A percentile compares a stretch with the other conserved stretches of the same genome.
Conservation (phyloP, 345 rosid genomes). For the Physaria fendleri region DNA sequence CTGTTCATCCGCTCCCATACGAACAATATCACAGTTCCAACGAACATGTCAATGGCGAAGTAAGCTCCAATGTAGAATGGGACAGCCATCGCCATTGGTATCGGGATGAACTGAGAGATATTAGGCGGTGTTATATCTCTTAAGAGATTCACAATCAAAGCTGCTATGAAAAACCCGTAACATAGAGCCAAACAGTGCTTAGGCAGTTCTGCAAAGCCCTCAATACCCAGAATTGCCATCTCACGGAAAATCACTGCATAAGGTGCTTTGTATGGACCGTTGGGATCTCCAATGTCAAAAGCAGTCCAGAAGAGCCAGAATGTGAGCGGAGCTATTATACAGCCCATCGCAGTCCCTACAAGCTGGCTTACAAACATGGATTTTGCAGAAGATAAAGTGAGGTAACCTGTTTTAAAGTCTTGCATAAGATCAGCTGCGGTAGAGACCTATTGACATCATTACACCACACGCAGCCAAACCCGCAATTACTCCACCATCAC, state of each 20-base stretch:
- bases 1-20: constrained; percentile 62
- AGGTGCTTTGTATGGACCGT: constrained; percentile 85
- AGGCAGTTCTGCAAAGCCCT: constrained; percentile 79
- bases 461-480: constrained; percentile 83
- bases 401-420: constrained; percentile 90
- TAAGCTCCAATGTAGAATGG: constrained; percentile 89
- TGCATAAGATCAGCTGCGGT: constrained; percentile 97
- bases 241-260: constrained; percentile 83
- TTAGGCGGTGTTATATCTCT: constrained; percentile 61
- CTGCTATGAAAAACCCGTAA: constrained; percentile 59
- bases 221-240: constrained; percentile 75
- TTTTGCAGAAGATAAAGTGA: constrained; percentile 80
- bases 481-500: constrained; percentile 76
- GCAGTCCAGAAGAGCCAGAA: constrained; percentile 88
- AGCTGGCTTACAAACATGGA: constrained; percentile 91
- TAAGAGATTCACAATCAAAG: constrained; percentile 55
- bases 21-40: constrained; percentile 64
- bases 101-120: constrained; percentile 70
- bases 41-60: constrained; percentile 88
- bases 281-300: constrained; percentile 76
- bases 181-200: constrained; percentile 73
- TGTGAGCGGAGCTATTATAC: constrained; percentile 79
- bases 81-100: constrained; percentile 92
- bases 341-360: constrained; percentile 86
- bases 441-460: constrained; percentile 92